phyloP scores from a whole-genome alignment of 1,284 basidiomycete species.

The Leccinum fallax region DNA sequence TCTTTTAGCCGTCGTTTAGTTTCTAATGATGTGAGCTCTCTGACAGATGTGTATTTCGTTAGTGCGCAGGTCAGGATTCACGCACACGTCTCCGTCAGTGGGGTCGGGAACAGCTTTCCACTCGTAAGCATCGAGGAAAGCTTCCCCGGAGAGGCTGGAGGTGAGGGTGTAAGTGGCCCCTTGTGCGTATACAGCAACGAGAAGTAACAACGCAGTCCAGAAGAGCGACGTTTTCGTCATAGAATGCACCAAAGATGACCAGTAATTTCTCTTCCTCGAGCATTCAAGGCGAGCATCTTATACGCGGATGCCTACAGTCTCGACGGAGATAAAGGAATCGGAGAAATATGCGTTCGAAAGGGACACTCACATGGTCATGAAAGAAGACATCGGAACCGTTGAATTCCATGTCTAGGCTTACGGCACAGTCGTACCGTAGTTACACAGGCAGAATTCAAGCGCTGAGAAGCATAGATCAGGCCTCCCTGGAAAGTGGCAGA shows the following conservation, averaged over 20 bases:
- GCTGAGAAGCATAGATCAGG: too few relatives aligned
- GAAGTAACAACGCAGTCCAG: neutral
- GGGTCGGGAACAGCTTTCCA: slow-evolving; percentile 47
- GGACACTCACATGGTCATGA: neutral
- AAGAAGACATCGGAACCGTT: neutral
- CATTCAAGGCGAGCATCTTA: neutral
- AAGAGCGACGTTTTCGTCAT: neutral
- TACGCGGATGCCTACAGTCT: neutral
- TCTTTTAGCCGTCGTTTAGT: slow-evolving; percentile 47
- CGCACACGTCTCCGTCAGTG: slow-evolving; percentile 48
- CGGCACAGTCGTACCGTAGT: neutral
- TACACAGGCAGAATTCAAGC: too few relatives aligned
- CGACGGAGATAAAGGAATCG: neutral
- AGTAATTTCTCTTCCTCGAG: neutral
- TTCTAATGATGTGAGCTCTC: slow-evolving; percentile 36
- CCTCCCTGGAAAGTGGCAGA: too few relatives aligned
- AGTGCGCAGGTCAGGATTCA: neutral
- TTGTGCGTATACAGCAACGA: neutral
- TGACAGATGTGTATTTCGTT: neutral
- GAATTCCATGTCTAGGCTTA: neutral
- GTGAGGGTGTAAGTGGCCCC: slow-evolving; percentile 6
- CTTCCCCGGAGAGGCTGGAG: slow-evolving; percentile 39
- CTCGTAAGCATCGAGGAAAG: slow-evolving; percentile 43
- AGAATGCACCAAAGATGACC: neutral
- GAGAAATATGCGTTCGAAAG: neutral